Conservation (phyloP, 2,329 filamentous ascomycete species). For the Apiospora phragmitis region DNA sequence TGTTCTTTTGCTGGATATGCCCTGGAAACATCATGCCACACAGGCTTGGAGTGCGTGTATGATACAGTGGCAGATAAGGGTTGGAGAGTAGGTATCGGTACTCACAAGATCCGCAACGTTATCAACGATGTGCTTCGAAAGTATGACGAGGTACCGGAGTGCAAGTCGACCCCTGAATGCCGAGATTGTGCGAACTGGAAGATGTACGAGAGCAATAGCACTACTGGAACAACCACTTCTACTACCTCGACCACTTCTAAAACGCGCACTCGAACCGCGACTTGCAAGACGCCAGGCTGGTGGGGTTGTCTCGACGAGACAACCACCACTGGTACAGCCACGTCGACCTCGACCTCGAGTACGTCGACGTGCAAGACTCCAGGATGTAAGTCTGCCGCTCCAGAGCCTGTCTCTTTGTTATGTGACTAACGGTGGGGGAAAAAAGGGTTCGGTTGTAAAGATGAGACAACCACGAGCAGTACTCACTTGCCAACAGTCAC, state of each 20-base stretch:
- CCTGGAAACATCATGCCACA: constrained; percentile 89
- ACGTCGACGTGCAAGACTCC: constrained; percentile 58
- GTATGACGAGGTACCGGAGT: constrained; percentile 79
- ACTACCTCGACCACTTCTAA: constrained; percentile 57
- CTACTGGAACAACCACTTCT: constrained; percentile 68
- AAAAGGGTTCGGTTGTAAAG: constrained; percentile 62
- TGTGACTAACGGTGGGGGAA: background rate
- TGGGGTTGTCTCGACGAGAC: constrained; percentile 70
- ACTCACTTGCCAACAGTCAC: constrained; percentile 30
- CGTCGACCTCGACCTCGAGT: constrained; percentile 47
- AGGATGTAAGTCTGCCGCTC: constrained; percentile 44
- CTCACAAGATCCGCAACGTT: constrained; percentile 85
- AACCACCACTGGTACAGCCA: constrained; percentile 41
- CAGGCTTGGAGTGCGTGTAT: constrained; percentile 84
- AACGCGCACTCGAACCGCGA: constrained; percentile 73
- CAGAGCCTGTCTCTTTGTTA: background rate
- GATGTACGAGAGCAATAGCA: constrained; percentile 90
- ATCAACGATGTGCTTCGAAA: constrained; percentile 84
- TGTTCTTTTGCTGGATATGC: constrained; percentile 94
- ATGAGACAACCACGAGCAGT: constrained; percentile 39
- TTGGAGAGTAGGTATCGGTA: constrained; percentile 88
- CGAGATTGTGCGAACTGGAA: constrained; percentile 93
- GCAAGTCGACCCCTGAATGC: constrained; percentile 75
- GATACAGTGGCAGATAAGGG: constrained; percentile 90
- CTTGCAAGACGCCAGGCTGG: constrained; percentile 91